These are phyloP conservation scores for Penicillium pancosmium DNA, from an alignment of 495 filamentous ascomycete genomes.

Conservation along the genomic window DNA sequence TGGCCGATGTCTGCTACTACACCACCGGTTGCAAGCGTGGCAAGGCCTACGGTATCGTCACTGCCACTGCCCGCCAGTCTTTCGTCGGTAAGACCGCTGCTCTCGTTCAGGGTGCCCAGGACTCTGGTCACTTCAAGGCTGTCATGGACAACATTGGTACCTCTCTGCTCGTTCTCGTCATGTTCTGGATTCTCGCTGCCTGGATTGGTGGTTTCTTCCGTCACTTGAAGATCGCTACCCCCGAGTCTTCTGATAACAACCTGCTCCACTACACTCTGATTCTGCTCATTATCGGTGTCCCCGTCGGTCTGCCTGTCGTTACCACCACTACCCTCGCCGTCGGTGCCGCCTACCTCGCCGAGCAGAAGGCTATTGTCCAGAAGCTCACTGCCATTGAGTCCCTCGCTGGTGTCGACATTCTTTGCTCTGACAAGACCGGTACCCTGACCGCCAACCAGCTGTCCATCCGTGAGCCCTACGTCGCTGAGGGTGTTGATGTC, in stretches of 20 bases:
- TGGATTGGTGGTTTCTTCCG: conserved; percentile 81
- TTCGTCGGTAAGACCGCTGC: conserved; percentile 75
- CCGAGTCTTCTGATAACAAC: conserved; percentile 52
- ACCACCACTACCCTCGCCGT: conserved; percentile 76
- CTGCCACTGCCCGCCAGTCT: conserved; percentile 64
- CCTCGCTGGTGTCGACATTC: conserved; percentile 74
- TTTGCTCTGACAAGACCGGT: conserved; percentile 80
- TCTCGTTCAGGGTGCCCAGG: conserved; percentile 70
- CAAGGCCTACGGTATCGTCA: conserved; percentile 69
- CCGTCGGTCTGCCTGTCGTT: conserved; percentile 75
- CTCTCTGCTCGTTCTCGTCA: conserved; percentile 68
- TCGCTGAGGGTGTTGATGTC: conserved; percentile 73
- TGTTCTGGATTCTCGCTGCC: conserved; percentile 69
- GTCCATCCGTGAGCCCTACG: conserved; percentile 73
- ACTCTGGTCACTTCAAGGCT: conserved; percentile 78
- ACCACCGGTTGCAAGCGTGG: conserved; percentile 80
- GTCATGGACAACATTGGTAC: conserved; percentile 85
- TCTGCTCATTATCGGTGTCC: conserved; percentile 72
- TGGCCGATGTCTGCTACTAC: conserved; percentile 72
- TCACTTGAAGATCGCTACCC: conserved; percentile 67
- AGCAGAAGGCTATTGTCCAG: conserved; percentile 77
- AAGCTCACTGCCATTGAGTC: conserved; percentile 78
- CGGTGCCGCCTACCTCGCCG: conserved; percentile 72
- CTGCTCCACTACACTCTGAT: conserved; percentile 69
- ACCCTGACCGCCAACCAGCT: conserved; percentile 78